Evolutionary conservation across 2,329 filamentous ascomycete species (phyloP).

Genomic region (Fusarium subtropicale): DNA sequence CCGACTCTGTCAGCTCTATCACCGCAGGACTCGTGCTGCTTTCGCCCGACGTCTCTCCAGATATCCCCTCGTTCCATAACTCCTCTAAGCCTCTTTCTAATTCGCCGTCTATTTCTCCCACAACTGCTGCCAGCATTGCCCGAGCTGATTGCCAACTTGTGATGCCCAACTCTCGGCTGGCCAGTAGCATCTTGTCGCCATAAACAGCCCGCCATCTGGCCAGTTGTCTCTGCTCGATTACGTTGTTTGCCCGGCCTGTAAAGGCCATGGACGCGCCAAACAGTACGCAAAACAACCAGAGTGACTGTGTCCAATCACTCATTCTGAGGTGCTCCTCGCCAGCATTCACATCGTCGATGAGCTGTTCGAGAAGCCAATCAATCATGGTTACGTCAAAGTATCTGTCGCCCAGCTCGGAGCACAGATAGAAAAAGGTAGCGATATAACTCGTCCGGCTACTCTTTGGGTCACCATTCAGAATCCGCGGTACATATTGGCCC

Average conservation of each 20-base stretch:
- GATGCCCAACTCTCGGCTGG: conserved; percentile 53
- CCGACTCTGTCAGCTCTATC: conserved; percentile 44
- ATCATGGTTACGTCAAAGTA: conserved; percentile 58
- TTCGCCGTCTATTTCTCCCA: conserved; percentile 56
- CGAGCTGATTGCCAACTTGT: conserved; percentile 55
- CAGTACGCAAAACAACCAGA: conserved; percentile 61
- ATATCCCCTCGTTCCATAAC: conserved; percentile 57
- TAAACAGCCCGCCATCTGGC: conserved; percentile 54
- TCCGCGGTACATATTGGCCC: conserved; percentile 50
- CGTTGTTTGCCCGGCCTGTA: conserved; percentile 52
- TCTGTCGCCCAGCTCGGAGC: conserved; percentile 57
- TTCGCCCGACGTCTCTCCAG: conserved; percentile 29
- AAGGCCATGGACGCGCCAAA: conserved; percentile 58
- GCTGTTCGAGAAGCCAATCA: conserved; percentile 60
- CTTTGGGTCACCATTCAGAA: conserved; percentile 52
- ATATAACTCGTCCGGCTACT: conserved; percentile 60
- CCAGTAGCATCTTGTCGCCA: conserved; percentile 56
- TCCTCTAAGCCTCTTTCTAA: conserved; percentile 55
- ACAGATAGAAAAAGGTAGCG: conserved; percentile 61
- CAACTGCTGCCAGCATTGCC: conserved; percentile 52
- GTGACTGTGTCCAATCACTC: conserved; percentile 56
- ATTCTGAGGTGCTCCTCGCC: conserved; percentile 55
- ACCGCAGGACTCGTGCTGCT: conserved; percentile 40
- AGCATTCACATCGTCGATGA: conserved; percentile 57
- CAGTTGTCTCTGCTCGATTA: conserved; percentile 54